Evolutionary conservation across 805 yeast genomes (phyloP).

Genomic region (Isabelozyma gotoi): DNA sequence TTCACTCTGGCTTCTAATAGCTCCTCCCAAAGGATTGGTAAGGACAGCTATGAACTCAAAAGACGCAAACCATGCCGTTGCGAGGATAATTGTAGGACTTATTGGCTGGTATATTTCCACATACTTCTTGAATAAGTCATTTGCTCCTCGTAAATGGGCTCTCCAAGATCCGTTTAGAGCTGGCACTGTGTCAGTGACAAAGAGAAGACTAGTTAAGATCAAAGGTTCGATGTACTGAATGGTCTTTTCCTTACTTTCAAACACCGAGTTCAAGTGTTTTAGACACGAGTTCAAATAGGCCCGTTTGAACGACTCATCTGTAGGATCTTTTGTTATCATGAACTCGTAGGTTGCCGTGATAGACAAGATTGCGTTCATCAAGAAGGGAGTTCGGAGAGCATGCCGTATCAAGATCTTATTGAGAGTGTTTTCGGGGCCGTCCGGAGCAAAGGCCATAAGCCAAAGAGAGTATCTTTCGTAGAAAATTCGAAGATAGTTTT

Average conservation of each 20-base stretch:
- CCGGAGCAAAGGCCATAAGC: conserved; percentile 13
- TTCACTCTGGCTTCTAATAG: conserved; percentile 41
- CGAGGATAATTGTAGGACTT: conserved; percentile 44
- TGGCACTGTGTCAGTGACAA: conserved; percentile 56
- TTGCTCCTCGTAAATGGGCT: conserved; percentile 57
- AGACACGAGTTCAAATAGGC: conserved; percentile 11
- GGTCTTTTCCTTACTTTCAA: conserved; percentile 11
- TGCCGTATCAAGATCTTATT: conserved; percentile 12
- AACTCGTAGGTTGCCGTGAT: conserved; percentile 16
- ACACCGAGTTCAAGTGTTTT: conserved; percentile 10
- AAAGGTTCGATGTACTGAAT: conserved; percentile 56
- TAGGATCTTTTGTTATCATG: conserved; percentile 6
- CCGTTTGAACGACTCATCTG: conserved; percentile 9
- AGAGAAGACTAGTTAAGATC: conserved; percentile 55
- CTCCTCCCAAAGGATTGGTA: conserved; percentile 51
- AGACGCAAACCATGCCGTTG: conserved; percentile 52
- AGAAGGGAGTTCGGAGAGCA: conserved; percentile 12
- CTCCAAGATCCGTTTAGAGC: conserved; percentile 52
- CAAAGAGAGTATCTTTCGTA: conserved; percentile 15
- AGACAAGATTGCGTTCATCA: conserved; percentile 14
- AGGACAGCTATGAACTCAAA: conserved; percentile 53
- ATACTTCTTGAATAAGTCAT: conserved; percentile 50
- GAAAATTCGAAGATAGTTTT: conserved; percentile 14
- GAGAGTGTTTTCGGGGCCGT: conserved; percentile 12
- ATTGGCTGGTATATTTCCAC: conserved; percentile 25